Conservation (phyloP, 192 early-diverging fungal species). For the Entophlyctis luteolus region DNA sequence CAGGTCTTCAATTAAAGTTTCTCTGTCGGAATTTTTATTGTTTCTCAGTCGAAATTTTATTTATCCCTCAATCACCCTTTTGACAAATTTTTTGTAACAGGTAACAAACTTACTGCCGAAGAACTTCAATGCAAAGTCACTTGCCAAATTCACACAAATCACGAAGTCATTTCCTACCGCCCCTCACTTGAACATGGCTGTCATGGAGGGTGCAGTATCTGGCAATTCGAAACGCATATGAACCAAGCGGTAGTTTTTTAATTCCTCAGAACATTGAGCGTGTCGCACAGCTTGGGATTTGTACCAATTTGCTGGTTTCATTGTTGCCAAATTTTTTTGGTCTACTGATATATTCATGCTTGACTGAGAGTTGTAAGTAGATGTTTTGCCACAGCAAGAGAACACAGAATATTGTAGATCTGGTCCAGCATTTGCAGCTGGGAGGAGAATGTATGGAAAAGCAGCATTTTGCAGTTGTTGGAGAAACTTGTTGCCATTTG, state of each 20-base stretch:
- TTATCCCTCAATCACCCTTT: neutral
- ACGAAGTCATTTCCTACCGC: neutral
- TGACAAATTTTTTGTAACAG: neutral
- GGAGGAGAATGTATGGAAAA: conserved; percentile 9
- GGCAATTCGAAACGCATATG: conserved; percentile 3
- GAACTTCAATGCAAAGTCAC: neutral
- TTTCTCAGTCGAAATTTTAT: neutral
- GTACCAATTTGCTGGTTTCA: neutral
- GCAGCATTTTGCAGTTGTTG: conserved; percentile 1
- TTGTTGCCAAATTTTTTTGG: neutral
- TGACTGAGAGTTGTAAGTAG: conserved; percentile 1
- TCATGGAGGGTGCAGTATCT: neutral
- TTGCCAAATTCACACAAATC: conserved; percentile 7
- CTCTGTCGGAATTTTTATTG: too few species aligned
- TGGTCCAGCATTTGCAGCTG: conserved; percentile 20
- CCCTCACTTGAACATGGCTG: neutral
- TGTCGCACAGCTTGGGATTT: neutral
- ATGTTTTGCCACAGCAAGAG: conserved; percentile 19
- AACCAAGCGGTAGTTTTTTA: neutral
- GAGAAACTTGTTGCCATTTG: neutral
- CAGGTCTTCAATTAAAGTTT: too few species aligned
- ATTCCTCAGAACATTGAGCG: neutral
- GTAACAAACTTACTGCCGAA: neutral
- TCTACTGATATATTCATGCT: neutral
- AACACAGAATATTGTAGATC: conserved; percentile 21